Evolutionary conservation across 352 stramenopile species (phyloP).

Genomic region (Phytophthora aleatoria): DNA sequence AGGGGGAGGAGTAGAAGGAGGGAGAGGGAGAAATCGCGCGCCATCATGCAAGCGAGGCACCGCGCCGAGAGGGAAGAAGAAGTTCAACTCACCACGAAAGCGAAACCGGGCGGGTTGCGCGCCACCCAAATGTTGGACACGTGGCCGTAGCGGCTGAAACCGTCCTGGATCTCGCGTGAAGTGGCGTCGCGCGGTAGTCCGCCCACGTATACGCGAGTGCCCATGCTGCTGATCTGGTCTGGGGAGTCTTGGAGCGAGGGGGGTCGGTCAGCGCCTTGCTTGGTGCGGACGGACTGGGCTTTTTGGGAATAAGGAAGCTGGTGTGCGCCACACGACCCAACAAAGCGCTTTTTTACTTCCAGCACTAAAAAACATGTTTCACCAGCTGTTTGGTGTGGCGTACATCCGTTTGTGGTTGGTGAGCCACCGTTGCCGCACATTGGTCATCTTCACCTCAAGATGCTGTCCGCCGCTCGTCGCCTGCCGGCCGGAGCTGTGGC

Average conservation of each 20-base stretch:
- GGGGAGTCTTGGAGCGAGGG: constrained; percentile 13
- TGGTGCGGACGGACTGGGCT: constrained; percentile 25
- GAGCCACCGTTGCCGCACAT: constrained; percentile 23
- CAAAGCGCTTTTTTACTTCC: neutral
- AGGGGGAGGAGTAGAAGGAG: constrained; percentile 14
- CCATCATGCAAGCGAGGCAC: constrained; percentile 41
- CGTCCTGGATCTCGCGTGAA: constrained; percentile 82
- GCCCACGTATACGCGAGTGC: constrained; percentile 84
- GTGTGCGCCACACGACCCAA: neutral
- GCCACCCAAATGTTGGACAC: constrained; percentile 89
- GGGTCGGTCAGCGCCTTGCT: constrained; percentile 21
- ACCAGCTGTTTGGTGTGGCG: constrained; percentile 3
- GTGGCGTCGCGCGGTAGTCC: constrained; percentile 81
- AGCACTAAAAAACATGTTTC: neutral
- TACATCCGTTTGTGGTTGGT: neutral
- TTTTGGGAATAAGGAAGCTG: constrained; percentile 13
- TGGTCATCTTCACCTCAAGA: constrained; percentile 17
- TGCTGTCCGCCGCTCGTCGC: constrained; percentile 39
- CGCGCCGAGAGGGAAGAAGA: constrained; percentile 21
- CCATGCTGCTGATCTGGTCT: constrained; percentile 52
- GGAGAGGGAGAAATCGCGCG: constrained; percentile 21
- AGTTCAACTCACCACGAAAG: constrained; percentile 87
- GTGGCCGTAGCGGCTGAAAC: constrained; percentile 84
- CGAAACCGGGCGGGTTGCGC: constrained; percentile 86
- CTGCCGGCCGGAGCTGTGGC: constrained; percentile 22